These are phyloP conservation scores for Blumeria hordei DNA, from an alignment of 2,329 filamentous ascomycete genomes.

Conservation along the genomic window DNA sequence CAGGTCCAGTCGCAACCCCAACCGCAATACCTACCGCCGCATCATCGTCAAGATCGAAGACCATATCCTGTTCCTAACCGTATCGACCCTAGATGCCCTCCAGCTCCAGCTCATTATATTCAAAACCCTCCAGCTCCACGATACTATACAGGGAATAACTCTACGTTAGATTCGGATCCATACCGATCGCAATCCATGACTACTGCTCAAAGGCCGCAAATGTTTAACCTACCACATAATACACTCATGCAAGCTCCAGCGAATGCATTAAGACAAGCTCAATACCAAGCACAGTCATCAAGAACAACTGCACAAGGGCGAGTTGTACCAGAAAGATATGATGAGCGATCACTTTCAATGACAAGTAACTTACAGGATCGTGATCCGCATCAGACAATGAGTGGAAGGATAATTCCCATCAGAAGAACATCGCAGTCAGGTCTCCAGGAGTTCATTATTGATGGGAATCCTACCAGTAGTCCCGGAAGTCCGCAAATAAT, in stretches of 20 bases:
- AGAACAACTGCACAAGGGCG: conserved; percentile 79
- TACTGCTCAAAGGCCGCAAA: conserved; percentile 44
- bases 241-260: conserved; percentile 43
- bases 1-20: conserved; percentile 22
- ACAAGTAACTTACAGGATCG: conserved; percentile 56
- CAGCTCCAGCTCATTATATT: conserved; percentile 20
- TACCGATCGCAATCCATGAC: conserved; percentile 90
- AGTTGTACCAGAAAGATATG: conserved; percentile 71
- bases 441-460: conserved; percentile 10
- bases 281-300: conserved; percentile 40
- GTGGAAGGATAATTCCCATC: conserved; percentile 71
- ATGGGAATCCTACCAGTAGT: conserved; percentile 10
- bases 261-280: conserved; percentile 55
- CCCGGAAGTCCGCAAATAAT: conserved; percentile 21
- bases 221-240: conserved; percentile 40
- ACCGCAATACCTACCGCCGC: conserved; percentile 33
- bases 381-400: conserved; percentile 76
- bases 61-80: conserved; percentile 44
- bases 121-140: conserved; percentile 27
- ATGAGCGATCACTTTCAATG: conserved; percentile 92
- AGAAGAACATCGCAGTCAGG: conserved; percentile 23
- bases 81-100: conserved; percentile 15
- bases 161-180: conserved; percentile 60
- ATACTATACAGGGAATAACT: conserved; percentile 32
- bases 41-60: conserved; percentile 35